Evolutionary conservation across 805 yeast species (phyloP), one percentile per base, ranked within the genome.

Genomic region (Candida alai): DNA sequence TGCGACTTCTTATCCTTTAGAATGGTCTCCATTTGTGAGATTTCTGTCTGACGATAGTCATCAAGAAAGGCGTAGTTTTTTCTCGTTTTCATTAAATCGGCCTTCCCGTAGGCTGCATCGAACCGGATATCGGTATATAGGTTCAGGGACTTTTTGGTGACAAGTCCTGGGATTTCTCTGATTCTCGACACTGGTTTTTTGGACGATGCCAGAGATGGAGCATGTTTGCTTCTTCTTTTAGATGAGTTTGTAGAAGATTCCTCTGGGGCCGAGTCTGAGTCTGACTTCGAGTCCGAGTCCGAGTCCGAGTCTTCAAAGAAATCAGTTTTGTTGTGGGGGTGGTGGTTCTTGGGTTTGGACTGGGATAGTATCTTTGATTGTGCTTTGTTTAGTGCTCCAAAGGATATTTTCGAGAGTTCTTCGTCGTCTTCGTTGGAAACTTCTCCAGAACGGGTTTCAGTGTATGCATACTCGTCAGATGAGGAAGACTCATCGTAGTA

Each of bases 91-190:
- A 68, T 62, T 39, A 74, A 60, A 53, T 89, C 90, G 1, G 93
- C 85, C 47, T 78, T 82, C 37, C 97, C 97, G 43, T 78, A 77
- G 0, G 96, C 88, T 3, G 90, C 74, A 57, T 93, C 96, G 55
- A 93, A 93, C 46, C 98, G 70, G 21, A 94, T 81, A 62, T 93
- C 98, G 31, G 76, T 72, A 53, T 83, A 80, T 19, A 81, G 58
- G 13, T 19, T 13, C 11, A 64, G 48, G 36, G 60, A 53, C 44
- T 56, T 65, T 16, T 63, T 60, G 16, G 58, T 49, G 31, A 65
- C 68, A 29, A 83, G 52, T 0, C 90, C 93, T 2, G 84, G 90
- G 9, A 89, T 79, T 28, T 80, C 78, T 44, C 97, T 70, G 23
- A 86, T 66, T 43, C 69, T 67, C 0, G 86, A 65, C 1, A 83